A percentile compares a stretch with the other conserved stretches of the same genome.
phyloP scores from a whole-genome alignment of 805 yeast species.

The Metschnikowia santaceciliae region DNA sequence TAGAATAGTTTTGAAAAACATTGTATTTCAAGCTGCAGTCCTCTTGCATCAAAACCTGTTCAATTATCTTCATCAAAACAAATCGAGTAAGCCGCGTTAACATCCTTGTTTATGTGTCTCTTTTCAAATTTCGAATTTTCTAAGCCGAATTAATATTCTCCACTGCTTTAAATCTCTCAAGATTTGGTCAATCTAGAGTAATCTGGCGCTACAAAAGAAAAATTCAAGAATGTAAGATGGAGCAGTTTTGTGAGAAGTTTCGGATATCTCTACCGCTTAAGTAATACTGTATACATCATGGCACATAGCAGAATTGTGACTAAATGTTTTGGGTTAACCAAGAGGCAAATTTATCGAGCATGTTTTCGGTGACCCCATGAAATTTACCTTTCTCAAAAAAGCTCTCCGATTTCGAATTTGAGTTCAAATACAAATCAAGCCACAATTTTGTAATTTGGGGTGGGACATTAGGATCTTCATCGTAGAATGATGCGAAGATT shows the following conservation, averaged over 20 bases:
- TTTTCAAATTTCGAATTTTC: not conserved
- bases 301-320: not conserved
- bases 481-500: constrained; percentile 36
- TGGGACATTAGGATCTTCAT: constrained; percentile 36
- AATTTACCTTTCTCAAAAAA: constrained; percentile 29
- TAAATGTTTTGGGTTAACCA: constrained; percentile 23
- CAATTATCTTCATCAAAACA: not conserved
- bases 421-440: constrained; percentile 26
- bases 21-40: no score
- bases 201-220: not conserved
- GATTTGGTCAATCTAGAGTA: not conserved
- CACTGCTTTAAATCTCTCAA: not conserved
- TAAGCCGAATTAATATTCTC: not conserved
- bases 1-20: no score
- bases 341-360: constrained; percentile 29
- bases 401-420: constrained; percentile 23
- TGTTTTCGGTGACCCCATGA: constrained; percentile 33
- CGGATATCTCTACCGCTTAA: not conserved
- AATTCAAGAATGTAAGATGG: not conserved
- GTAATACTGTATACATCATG: not conserved
- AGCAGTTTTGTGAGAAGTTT: not conserved
- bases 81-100: not conserved
- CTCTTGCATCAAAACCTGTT: not conserved
- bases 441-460: constrained; percentile 28
- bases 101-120: not conserved